phyloP scores from a whole-genome alignment of 129 eudicot species.

The Artemisia tridentata region DNA sequence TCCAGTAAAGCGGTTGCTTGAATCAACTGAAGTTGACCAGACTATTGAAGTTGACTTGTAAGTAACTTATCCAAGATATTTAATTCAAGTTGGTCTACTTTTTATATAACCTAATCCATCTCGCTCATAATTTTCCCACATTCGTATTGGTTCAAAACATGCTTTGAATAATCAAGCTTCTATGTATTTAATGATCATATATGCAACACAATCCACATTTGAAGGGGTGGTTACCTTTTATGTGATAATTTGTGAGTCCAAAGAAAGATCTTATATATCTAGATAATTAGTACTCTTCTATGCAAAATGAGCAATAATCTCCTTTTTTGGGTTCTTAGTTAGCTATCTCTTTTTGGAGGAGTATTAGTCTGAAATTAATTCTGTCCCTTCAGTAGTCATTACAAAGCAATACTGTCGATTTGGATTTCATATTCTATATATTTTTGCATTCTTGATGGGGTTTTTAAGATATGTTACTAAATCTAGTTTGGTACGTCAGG shows the following conservation, averaged over 20 bases:
- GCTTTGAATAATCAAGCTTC: conserved; percentile 1
- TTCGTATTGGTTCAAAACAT: conserved; percentile 11
- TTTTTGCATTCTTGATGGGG: background rate
- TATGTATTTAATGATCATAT: background rate
- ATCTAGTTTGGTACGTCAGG: conserved; percentile 38
- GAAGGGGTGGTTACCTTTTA: background rate
- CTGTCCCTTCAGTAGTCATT: background rate
- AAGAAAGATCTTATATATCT: background rate
- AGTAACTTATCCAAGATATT: conserved; percentile 34
- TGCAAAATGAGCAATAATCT: background rate
- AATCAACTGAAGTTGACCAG: conserved; percentile 49
- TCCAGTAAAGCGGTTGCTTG: conserved; percentile 75
- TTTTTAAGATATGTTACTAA: background rate
- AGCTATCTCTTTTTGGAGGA: background rate
- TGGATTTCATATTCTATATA: no score
- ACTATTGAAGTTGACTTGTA: conserved; percentile 68
- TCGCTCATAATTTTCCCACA: conserved; percentile 4
- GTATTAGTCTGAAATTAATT: background rate
- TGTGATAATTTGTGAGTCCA: no score
- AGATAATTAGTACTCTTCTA: background rate
- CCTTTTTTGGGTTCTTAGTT: conserved; percentile 3
- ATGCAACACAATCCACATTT: conserved; percentile 5
- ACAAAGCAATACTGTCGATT: background rate
- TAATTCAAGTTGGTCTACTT: conserved; percentile 11
- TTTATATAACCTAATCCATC: background rate